Evolutionary conservation across 1,139 yeast genomes (phyloP).

Genomic region (Saccharomycopsis phalli): DNA sequence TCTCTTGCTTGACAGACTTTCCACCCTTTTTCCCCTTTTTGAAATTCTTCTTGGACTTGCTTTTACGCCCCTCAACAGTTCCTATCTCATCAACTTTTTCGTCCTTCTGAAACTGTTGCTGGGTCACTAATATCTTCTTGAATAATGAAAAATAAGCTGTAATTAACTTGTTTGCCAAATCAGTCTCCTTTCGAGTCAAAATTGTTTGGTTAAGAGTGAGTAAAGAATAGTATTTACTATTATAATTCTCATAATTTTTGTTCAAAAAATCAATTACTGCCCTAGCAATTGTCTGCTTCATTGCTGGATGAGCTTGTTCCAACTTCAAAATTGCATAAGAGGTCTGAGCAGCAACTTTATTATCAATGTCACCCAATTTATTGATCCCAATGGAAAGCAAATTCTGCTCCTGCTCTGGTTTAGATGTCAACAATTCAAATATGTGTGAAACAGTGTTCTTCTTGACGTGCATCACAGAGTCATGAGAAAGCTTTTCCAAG

Average conservation of each 20-base stretch:
- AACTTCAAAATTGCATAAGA: slow-evolving; percentile 73
- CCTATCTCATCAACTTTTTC: slow-evolving; percentile 26
- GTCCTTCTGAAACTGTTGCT: slow-evolving; percentile 42
- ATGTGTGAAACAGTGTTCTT: slow-evolving; percentile 68
- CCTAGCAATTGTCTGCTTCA: slow-evolving; percentile 76
- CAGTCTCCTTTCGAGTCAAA: slow-evolving; percentile 64
- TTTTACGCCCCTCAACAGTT: slow-evolving; percentile 34
- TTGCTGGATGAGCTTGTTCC: slow-evolving; percentile 92
- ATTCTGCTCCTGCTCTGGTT: slow-evolving; percentile 96
- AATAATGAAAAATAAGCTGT: slow-evolving; percentile 82
- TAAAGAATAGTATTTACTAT: slow-evolving; percentile 79
- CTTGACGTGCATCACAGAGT: slow-evolving; percentile 86
- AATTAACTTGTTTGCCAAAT: slow-evolving; percentile 71
- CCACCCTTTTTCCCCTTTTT: slow-evolving; percentile 75
- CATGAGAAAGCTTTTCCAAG: slow-evolving; percentile 57
- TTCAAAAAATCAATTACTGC: slow-evolving; percentile 74
- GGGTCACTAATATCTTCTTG: slow-evolving; percentile 69
- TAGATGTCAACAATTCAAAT: slow-evolving; percentile 69
- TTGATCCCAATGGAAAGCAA: slow-evolving; percentile 82
- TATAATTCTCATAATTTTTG: slow-evolving; percentile 71
- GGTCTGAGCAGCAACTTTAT: slow-evolving; percentile 83
- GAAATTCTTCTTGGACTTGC: slow-evolving; percentile 44
- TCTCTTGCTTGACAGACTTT: slow-evolving; percentile 54
- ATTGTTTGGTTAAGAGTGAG: slow-evolving; percentile 91
- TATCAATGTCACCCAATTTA: slow-evolving; percentile 87